Conservation (phyloP, 2,329 filamentous ascomycete species). For the Claviceps maximensis region DNA sequence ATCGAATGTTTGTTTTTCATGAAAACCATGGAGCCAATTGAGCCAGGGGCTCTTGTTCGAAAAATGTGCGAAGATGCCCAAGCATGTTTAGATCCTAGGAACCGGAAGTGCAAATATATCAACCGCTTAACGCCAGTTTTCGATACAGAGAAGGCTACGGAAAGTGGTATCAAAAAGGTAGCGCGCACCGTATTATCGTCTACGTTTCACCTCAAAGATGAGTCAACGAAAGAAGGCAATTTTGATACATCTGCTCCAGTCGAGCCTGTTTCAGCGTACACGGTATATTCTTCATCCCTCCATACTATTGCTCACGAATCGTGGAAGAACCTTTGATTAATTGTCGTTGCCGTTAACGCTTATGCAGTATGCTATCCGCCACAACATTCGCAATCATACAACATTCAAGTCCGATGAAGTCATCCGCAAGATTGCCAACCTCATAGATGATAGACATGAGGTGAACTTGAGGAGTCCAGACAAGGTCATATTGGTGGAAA, state of each 20-base stretch:
- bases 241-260: constrained; percentile 2
- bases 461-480: constrained; percentile 70
- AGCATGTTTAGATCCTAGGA: constrained; percentile 24
- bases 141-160: constrained; percentile 49
- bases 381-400: constrained; percentile 62
- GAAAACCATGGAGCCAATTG: constrained; percentile 40
- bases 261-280: constrained; percentile 15
- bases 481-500: constrained; percentile 65
- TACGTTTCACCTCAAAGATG: constrained; percentile 41
- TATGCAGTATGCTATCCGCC: constrained; percentile 66
- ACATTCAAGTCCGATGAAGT: constrained; percentile 53
- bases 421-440: constrained; percentile 56
- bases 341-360: not conserved
- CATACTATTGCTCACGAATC: not conserved
- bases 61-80: constrained; percentile 43
- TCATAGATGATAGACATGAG: constrained; percentile 54
- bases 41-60: constrained; percentile 40
- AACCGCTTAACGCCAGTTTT: constrained; percentile 43
- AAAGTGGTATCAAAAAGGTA: constrained; percentile 53
- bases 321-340: not conserved
- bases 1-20: constrained; percentile 53
- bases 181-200: constrained; percentile 47
- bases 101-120: constrained; percentile 41
- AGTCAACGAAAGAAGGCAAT: constrained; percentile 9
- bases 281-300: constrained; percentile 25